Percentiles rank a stretch among this genome's conserved stretches.
phyloP scores from a whole-genome alignment of 192 early-diverging fungal genomes.

The Backusella liffmaniae region DNA sequence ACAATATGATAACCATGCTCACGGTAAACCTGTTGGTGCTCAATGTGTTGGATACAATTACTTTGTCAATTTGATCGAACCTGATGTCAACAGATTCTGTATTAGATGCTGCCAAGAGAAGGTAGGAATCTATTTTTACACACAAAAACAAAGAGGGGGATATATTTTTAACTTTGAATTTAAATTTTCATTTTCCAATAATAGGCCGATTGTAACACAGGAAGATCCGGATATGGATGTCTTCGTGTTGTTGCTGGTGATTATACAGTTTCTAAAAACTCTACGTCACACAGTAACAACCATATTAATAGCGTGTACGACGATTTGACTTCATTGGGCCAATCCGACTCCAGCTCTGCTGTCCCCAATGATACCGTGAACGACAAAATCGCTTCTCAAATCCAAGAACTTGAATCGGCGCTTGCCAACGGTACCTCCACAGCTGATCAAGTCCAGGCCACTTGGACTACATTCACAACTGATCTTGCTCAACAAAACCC shows the following conservation, averaged over 20 bases:
- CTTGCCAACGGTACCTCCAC: not conserved
- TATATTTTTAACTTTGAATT: not conserved
- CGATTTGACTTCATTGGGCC: constrained; percentile 6
- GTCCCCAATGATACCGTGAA: constrained; percentile 5
- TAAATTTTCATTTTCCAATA: not conserved
- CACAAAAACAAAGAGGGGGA: not conserved
- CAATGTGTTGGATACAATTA: constrained; percentile 26
- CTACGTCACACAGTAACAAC: constrained; percentile 4
- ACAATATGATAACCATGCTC: constrained; percentile 44
- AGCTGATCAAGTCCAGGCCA: constrained; percentile 15
- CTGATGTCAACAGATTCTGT: constrained; percentile 25
- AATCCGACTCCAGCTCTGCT: not conserved
- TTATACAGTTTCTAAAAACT: constrained; percentile 23
- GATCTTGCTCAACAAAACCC: constrained; percentile 13
- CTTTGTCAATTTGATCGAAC: constrained; percentile 36
- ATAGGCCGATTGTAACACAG: constrained; percentile 27
- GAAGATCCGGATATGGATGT: constrained; percentile 44
- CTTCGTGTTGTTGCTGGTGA: constrained; percentile 39
- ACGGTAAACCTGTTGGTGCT: constrained; percentile 27
- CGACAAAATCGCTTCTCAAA: constrained; percentile 2
- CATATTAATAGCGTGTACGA: constrained; percentile 11
- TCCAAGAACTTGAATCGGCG: constrained; percentile 1
- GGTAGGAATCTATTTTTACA: constrained; percentile 3
- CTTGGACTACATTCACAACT: constrained; percentile 15
- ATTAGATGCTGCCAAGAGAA: constrained; percentile 38